Base-by-base conservation (phyloP, 2,329 filamentous ascomycete species). In the Phyllosticta paracitricarpa region DNA sequence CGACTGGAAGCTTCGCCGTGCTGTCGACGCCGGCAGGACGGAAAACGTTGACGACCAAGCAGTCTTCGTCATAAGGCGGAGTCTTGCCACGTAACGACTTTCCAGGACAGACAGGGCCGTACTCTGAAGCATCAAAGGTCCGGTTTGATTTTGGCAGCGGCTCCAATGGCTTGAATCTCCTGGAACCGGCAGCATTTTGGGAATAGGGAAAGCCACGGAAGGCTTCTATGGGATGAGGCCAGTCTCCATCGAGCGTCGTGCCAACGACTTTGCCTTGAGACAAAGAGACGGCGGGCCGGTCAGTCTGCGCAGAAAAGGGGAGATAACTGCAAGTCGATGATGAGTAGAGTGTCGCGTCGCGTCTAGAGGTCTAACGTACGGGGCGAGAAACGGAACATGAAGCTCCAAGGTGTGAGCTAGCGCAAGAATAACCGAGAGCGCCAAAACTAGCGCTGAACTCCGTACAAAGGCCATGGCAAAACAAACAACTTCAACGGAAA, bases 181-280 rank as follows among this genome's bases (percentile, higher is more conserved):
- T 63, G 4, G 64, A 62, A 17, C 66, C 66, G 24, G 62, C 66
- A 25, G 66, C 65, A 1, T 66, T 62, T 22, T 66, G 54, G 2
- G 66, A 66, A 61, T 68, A 68, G 10, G 66, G 66, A 35, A 67
- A 61, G 14, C 66, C 65, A 53, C 62, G 62, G 54, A 67, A 68
- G 28, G 64, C 63, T 25, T 68, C 66, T 5, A 62, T 28, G 3
- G 52, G 30, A 19, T 62, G 61, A 4, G 61, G 61, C 24, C 48
- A 62, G 56, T 62, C 57, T 58, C 61, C 61, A 33, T 52, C 4
- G 8, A 62, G 54, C 10, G 57, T 56, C 7, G 53, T 63, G 35
- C 65, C 65, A 7, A 65, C 40, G 5, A 65, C 59, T 26, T 33
- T 65, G 51, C 65, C 65, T 35, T 66, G 65, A 1, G 59, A 57